A percentile compares a stretch with the other conserved stretches of the same genome.
phyloP scores from a whole-genome alignment of 179 eudicot genomes.

The Dionaea muscipula region DNA sequence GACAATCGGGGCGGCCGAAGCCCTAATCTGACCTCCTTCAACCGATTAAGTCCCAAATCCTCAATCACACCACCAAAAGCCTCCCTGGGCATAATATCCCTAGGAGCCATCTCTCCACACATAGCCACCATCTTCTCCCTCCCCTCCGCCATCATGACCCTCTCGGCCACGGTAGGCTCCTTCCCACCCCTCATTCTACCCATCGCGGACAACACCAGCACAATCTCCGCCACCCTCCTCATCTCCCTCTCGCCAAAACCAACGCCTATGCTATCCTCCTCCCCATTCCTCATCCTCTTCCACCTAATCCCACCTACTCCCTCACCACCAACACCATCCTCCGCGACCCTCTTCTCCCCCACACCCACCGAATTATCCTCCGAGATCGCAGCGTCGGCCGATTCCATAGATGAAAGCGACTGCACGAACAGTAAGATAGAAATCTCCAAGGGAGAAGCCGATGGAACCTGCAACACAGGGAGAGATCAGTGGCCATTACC shows the following conservation, averaged over 20 bases:
- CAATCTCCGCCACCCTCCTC: conserved; percentile 71
- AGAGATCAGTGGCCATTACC: too few relatives aligned
- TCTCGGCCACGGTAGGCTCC: conserved; percentile 55
- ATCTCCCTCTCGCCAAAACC: conserved; percentile 28
- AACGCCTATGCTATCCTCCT: too few relatives aligned
- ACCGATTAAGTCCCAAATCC: conserved; percentile 63
- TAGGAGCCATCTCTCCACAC: conserved; percentile 55
- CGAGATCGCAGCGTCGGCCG: conserved; percentile 1
- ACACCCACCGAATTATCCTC: conserved; percentile 16
- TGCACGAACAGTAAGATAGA: too few relatives aligned
- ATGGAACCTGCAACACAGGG: too few relatives aligned
- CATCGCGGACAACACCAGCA: conserved; percentile 74
- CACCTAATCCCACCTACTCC: conserved; percentile 15
- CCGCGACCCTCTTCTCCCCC: conserved; percentile 19
- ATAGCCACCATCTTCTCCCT: conserved; percentile 48
- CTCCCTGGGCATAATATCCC: conserved; percentile 63
- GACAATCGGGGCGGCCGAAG: conserved; percentile 49
- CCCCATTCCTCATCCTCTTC: conserved; percentile 17
- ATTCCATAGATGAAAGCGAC: too few relatives aligned
- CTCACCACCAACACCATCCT: conserved; percentile 5
- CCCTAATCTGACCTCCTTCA: conserved; percentile 48
- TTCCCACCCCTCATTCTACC: conserved; percentile 79
- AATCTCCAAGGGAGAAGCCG: too few relatives aligned
- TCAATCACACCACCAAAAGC: conserved; percentile 53
- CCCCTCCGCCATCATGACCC: conserved; percentile 69